Conservation (phyloP, 352 stramenopile genomes). For the Phytophthora ramorum region DNA sequence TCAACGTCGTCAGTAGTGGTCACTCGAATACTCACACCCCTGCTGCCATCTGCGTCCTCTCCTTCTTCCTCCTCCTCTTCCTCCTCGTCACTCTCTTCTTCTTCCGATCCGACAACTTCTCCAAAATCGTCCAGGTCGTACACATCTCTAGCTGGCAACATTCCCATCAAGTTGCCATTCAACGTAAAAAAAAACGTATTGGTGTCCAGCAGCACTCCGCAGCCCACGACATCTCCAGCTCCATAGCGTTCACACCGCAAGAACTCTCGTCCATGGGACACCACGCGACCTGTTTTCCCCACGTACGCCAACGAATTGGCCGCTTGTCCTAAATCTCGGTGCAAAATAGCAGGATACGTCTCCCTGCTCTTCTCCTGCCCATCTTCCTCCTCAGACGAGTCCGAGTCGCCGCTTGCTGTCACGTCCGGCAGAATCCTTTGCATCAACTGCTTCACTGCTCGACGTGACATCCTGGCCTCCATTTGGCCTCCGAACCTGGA, state of each 20-base stretch:
- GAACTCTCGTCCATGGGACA: slow-evolving; percentile 55
- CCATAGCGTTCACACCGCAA: slow-evolving; percentile 62
- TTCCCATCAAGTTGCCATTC: slow-evolving; percentile 59
- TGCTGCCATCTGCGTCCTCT: slow-evolving; percentile 4
- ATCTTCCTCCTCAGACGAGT: slow-evolving; percentile 20
- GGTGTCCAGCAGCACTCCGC: slow-evolving; percentile 61
- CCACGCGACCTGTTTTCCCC: slow-evolving; percentile 58
- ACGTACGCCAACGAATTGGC: slow-evolving; percentile 59
- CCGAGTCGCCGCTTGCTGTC: slow-evolving; percentile 3
- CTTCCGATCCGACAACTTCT: slow-evolving; percentile 18
- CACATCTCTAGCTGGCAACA: slow-evolving; percentile 55
- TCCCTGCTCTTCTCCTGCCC: slow-evolving; percentile 6
- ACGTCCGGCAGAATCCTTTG: slow-evolving; percentile 24
- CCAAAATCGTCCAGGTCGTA: slow-evolving; percentile 54
- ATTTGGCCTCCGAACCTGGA: slow-evolving; percentile 13
- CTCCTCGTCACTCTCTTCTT: slow-evolving; percentile 17
- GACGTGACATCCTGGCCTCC: slow-evolving; percentile 21
- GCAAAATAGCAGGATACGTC: slow-evolving; percentile 22
- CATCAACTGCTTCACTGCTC: slow-evolving; percentile 38
- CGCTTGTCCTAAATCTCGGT: slow-evolving; percentile 50
- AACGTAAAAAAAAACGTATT: slow-evolving; percentile 81
- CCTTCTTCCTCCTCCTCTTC: slow-evolving; percentile 13
- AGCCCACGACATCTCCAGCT: slow-evolving; percentile 63
- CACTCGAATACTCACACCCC: background rate
- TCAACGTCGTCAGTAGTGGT: slow-evolving; percentile 20